Conservation (phyloP, 2,329 filamentous ascomycete genomes). For the Aspergillus sp. region DNA sequence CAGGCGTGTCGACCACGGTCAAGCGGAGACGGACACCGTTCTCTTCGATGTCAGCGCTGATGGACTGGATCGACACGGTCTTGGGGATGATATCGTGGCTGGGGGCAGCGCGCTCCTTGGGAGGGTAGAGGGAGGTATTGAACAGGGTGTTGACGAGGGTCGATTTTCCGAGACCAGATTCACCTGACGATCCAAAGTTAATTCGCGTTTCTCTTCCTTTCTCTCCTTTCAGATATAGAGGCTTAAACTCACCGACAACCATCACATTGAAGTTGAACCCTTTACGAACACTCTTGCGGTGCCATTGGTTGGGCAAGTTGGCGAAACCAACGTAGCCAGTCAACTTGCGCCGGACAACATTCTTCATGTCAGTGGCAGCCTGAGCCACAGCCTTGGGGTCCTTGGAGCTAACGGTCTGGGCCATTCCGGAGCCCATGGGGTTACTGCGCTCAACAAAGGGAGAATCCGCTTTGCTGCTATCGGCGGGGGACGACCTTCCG, state of each 20-base stretch:
- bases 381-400: conserved; percentile 52
- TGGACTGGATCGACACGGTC: conserved; percentile 90
- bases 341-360: conserved; percentile 96
- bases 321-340: conserved; percentile 98
- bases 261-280: conserved; percentile 99
- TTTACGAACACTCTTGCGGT: conserved; percentile 99
- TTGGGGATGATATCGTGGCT: conserved; percentile 98
- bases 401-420: conserved; percentile 56
- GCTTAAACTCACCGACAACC: conserved; percentile 79
- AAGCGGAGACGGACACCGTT: conserved; percentile 92
- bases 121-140: conserved; percentile 98
- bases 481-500: conserved; percentile 30
- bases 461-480: conserved; percentile 44
- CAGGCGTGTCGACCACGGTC: conserved; percentile 95
- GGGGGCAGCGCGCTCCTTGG: conserved; percentile 95
- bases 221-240: too few relatives aligned
- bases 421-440: conserved; percentile 45
- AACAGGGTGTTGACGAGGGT: conserved; percentile 98
- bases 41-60: conserved; percentile 95
- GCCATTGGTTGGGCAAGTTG: conserved; percentile 99
- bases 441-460: conserved; percentile 53
- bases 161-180: conserved; percentile 98
- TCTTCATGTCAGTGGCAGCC: conserved; percentile 65
- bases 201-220: too few relatives aligned
- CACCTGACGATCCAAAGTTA: conserved; percentile 51